Conservation (phyloP, 2,329 filamentous ascomycete species). For the Tolypocladium cylindrosporum region DNA sequence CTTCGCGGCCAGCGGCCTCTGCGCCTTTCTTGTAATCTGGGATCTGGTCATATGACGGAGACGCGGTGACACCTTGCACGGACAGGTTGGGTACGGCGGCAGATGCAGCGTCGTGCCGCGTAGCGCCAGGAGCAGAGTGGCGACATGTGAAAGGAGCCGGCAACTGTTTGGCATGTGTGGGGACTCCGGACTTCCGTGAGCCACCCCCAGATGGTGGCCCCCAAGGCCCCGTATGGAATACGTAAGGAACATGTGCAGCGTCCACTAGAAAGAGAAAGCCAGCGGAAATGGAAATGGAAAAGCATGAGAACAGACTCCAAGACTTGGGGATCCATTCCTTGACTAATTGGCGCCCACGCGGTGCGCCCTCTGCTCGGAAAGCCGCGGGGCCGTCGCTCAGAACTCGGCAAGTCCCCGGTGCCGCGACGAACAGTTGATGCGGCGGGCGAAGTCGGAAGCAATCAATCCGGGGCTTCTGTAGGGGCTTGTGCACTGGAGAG, state of each 20-base stretch:
- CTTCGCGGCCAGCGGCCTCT: conserved; percentile 67
- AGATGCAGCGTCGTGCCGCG: neutral
- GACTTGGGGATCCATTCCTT: neutral
- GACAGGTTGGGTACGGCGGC: neutral
- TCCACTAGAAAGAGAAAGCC: neutral
- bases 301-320: neutral
- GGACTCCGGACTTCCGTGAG: conserved; percentile 1
- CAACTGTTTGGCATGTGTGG: conserved; percentile 4
- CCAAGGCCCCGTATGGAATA: neutral
- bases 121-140: neutral
- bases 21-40: conserved; percentile 66
- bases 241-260: neutral
- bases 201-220: neutral
- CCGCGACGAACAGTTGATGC: neutral
- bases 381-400: neutral
- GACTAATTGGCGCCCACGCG: neutral
- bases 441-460: conserved; percentile 1
- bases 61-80: neutral
- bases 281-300: neutral
- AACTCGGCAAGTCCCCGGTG: neutral
- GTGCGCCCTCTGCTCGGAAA: neutral
- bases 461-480: neutral
- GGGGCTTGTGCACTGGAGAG: too few relatives aligned
- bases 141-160: conserved; percentile 1
- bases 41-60: conserved; percentile 51